Conservation (phyloP, 441 rosid genomes). For the Lepidium campestre region DNA sequence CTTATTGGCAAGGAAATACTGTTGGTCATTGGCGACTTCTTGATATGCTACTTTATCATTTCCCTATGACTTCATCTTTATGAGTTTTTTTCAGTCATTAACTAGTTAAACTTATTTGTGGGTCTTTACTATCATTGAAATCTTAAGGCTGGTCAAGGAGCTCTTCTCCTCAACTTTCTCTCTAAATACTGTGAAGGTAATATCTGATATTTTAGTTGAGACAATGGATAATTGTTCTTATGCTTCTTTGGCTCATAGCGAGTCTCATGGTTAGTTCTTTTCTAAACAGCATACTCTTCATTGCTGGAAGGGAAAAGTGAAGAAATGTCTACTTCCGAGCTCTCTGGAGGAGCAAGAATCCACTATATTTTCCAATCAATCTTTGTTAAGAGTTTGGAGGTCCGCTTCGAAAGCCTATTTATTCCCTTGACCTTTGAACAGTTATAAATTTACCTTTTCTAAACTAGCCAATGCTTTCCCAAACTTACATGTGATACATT, state of each 20-base stretch:
- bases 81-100: neutral
- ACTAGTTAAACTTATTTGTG: neutral
- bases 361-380: conserved; percentile 66
- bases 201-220: neutral
- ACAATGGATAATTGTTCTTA: neutral
- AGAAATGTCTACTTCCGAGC: conserved; percentile 55
- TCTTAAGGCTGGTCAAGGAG: conserved; percentile 93
- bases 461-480: neutral
- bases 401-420: no score
- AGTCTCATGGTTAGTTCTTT: conserved; percentile 6
- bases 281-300: conserved; percentile 46
- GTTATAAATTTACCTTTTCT: neutral
- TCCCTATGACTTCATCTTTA: neutral
- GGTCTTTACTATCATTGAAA: conserved; percentile 14
- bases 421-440: neutral
- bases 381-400: conserved; percentile 65
- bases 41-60: neutral
- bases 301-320: conserved; percentile 65
- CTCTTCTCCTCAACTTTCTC: conserved; percentile 86
- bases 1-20: neutral
- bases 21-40: no score
- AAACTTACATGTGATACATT: neutral
- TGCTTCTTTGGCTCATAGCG: conserved; percentile 2
- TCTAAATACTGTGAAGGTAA: conserved; percentile 93
- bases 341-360: conserved; percentile 76